A percentile compares a stretch with the other conserved stretches of the same genome.
Conservation (phyloP, 73 alveolate species). For the Paramecium biaurelia region DNA sequence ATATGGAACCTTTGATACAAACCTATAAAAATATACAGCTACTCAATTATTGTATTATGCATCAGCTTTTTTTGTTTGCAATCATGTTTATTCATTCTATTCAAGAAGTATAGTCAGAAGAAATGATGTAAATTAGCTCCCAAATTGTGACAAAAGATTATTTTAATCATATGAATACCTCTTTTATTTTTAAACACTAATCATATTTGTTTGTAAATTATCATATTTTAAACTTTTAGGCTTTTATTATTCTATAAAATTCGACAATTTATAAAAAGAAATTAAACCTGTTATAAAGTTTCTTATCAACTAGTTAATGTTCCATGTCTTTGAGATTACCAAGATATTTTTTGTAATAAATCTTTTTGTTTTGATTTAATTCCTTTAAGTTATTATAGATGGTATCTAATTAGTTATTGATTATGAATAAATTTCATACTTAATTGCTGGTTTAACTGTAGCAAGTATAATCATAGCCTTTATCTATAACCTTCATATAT, state of each 20-base stretch:
- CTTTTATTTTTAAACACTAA: not conserved
- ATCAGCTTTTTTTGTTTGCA: not conserved
- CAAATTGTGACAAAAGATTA: not conserved
- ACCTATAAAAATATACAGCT: not conserved
- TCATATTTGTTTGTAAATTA: not conserved
- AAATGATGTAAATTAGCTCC: not conserved
- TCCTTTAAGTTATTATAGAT: slow-evolving; percentile 31
- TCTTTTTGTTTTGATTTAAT: not conserved
- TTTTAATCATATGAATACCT: not conserved
- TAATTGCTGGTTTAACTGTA: not conserved
- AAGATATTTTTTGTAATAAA: not conserved
- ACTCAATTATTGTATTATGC: not conserved
- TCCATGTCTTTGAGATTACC: slow-evolving; percentile 14
- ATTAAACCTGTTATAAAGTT: not conserved
- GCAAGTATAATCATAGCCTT: not conserved
- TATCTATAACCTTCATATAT: not conserved
- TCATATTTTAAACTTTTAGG: not conserved
- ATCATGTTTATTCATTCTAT: not conserved
- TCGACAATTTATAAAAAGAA: not conserved
- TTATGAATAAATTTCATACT: not conserved
- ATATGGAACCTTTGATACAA: not conserved
- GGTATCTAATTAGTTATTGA: not conserved
- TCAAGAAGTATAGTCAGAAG: slow-evolving; percentile 8
- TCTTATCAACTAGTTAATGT: not conserved
- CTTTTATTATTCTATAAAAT: slow-evolving; percentile 16